Evolutionary conservation across 139 green algal genomes (phyloP), one percentile per base, ranked within the genome.

Genomic region (Haematococcus sp.): DNA sequence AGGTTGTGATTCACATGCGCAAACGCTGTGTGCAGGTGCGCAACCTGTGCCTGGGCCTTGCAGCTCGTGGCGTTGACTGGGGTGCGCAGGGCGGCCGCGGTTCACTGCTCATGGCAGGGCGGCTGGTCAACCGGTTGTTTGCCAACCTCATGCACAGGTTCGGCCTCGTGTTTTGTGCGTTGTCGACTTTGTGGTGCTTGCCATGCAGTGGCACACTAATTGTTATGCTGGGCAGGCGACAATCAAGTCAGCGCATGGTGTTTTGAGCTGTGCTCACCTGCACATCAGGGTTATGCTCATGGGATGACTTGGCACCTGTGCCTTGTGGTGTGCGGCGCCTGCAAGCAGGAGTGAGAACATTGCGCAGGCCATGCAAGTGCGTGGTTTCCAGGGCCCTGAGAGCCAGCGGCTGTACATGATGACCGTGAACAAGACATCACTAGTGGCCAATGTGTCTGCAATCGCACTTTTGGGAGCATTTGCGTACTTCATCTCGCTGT

Each of bases 11-110:
- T n/a, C n/a, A n/a, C n/a, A n/a, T n/a, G n/a, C n/a, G n/a, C n/a
- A n/a, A n/a, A n/a, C n/a, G n/a, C 7, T 61, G 19, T 69, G 63
- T 31, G 22, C 60, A 94, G 82, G 70, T 88, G 3, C 70, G 86
- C 54, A 96, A 94, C 81, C 81, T 97, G 34, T 84, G 75, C 31
- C 84, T 97, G 35, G 92, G 91, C 27, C 64, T 94, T 51, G 91
- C 91, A 19, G 81, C 90, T 0, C 78, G 92, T 0, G 88, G 88
- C n/a, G 76, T 97, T 15, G 68, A 92, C 66, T 94, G 89, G 90
- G 58, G 63, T 13, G 71, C 66, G 9, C 83, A 92, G 40, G 88
- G 88, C 19, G 71, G 65, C 0, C 49, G 74, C 4, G 87, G 82
- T 43, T 83, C 60, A 58, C 51, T 90, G 32, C 68, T 83, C 59